phyloP scores from a whole-genome alignment of 1,284 basidiomycete species.

The Fomes fomentarius region DNA sequence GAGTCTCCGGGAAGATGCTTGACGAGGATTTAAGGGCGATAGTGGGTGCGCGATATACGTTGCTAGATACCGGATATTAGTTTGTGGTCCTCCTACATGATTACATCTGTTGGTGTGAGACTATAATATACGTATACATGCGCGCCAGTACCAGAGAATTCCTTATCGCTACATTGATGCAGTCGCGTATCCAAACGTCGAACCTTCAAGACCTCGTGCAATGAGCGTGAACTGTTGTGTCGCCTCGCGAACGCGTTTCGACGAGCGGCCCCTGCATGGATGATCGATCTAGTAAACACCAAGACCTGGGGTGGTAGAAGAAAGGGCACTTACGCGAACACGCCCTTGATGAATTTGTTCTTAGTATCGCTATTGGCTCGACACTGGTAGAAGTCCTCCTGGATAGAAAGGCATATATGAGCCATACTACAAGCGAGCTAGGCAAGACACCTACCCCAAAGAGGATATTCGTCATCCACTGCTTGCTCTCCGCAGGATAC shows the following conservation, averaged over 20 bases:
- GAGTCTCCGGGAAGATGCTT: not conserved
- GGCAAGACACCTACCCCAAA: slow-evolving; percentile 57
- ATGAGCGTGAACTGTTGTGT: slow-evolving; percentile 78
- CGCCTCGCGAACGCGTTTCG: slow-evolving; percentile 69
- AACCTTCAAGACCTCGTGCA: slow-evolving; percentile 75
- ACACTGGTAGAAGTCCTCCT: slow-evolving; percentile 68
- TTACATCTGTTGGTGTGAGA: not conserved
- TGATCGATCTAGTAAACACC: too few relatives aligned
- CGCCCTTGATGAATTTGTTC: slow-evolving; percentile 73
- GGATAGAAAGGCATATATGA: not conserved
- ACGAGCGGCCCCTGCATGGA: slow-evolving; percentile 62
- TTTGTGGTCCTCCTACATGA: not conserved
- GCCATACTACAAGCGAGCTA: not conserved
- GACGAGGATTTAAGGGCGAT: not conserved
- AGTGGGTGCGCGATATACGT: too few relatives aligned
- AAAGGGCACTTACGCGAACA: slow-evolving; percentile 60
- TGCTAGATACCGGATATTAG: too few relatives aligned
- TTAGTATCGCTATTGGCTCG: slow-evolving; percentile 73
- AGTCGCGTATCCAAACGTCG: slow-evolving; percentile 72
- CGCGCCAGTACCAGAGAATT: not conserved
- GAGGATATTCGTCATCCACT: slow-evolving; percentile 76
- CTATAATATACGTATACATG: slow-evolving; percentile 1
- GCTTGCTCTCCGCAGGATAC: slow-evolving; percentile 53
- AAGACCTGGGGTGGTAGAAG: too few relatives aligned
- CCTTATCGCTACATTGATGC: slow-evolving; percentile 34